Evolutionary conservation across 306 rosid species (phyloP).

Genomic region (Leucaena leucocephala): DNA sequence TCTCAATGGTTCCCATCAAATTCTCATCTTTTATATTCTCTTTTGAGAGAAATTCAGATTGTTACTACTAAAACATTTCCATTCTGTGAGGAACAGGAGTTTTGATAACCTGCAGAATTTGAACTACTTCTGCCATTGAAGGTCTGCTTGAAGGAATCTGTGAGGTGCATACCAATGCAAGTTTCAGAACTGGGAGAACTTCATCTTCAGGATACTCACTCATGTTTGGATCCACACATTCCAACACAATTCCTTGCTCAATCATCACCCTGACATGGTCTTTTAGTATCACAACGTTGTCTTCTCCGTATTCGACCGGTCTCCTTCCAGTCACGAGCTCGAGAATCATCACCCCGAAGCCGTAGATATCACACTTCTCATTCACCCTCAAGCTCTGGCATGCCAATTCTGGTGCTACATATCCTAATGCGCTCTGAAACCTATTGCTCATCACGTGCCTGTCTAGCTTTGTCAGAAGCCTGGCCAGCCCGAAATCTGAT

Average conservation of each 20-base stretch:
- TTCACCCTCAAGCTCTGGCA: constrained; percentile 84
- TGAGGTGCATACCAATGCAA: constrained; percentile 81
- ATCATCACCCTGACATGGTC: constrained; percentile 75
- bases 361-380: constrained; percentile 81
- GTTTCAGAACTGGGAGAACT: constrained; percentile 70
- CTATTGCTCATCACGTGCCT: constrained; percentile 70
- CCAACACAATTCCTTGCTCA: constrained; percentile 77
- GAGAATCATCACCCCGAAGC: constrained; percentile 76
- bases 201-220: constrained; percentile 75
- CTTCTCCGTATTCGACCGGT: constrained; percentile 87
- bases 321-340: constrained; percentile 84
- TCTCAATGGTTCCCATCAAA: not conserved
- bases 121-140: constrained; percentile 86
- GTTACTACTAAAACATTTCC: constrained; percentile 45
- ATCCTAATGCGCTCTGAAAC: constrained; percentile 75
- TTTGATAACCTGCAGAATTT: constrained; percentile 75
- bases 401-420: constrained; percentile 83
- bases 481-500: constrained; percentile 73
- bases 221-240: constrained; percentile 70
- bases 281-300: constrained; percentile 70
- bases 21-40: too few species aligned
- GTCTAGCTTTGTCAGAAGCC: constrained; percentile 68
- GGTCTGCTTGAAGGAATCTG: constrained; percentile 87
- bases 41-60: too few species aligned
- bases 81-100: constrained; percentile 79